A percentile compares a stretch with the other conserved stretches of the same genome.
These are phyloP conservation scores for Rhynchospora breviuscula DNA, from an alignment of 176 grass and related monocot species.

Conservation along the genomic window DNA sequence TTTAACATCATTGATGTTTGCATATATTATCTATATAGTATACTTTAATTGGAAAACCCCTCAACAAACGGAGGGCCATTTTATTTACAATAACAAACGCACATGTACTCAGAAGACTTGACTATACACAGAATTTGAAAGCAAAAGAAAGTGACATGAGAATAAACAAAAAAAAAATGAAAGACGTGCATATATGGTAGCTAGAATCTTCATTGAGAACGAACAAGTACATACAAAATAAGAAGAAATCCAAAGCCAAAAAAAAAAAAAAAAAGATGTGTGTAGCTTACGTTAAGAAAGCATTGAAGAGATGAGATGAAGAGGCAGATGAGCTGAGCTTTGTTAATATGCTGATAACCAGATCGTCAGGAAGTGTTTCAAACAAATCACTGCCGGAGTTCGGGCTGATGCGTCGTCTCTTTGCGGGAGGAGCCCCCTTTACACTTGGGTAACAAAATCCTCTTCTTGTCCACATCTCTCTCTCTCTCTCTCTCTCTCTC, in stretches of 20 bases:
- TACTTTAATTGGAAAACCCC: not conserved
- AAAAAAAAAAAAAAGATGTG: not conserved
- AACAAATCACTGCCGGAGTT: slow-evolving; percentile 28
- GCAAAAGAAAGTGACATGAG: not conserved
- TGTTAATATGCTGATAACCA: slow-evolving; percentile 45
- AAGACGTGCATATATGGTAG: too few relatives aligned
- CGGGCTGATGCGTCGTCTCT: not conserved
- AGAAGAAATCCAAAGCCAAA: not conserved
- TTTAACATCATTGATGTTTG: not conserved
- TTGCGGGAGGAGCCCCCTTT: not conserved
- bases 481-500: slow-evolving; percentile 19
- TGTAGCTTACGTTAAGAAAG: slow-evolving; percentile 31
- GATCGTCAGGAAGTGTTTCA: slow-evolving; percentile 56
- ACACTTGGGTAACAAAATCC: slow-evolving; percentile 3
- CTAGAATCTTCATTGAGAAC: not conserved
- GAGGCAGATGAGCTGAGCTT: slow-evolving; percentile 19
- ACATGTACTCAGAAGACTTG: not conserved
- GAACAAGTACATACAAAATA: not conserved
- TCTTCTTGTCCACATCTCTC: not conserved
- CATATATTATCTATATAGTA: not conserved
- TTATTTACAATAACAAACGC: not conserved
- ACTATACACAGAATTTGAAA: slow-evolving; percentile 2
- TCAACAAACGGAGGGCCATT: not conserved
- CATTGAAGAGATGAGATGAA: slow-evolving; percentile 36
- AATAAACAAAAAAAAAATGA: not conserved